Base-by-base conservation (phyloP, 129 eudicot genomes). In the Smallanthus sonchifolius region DNA sequence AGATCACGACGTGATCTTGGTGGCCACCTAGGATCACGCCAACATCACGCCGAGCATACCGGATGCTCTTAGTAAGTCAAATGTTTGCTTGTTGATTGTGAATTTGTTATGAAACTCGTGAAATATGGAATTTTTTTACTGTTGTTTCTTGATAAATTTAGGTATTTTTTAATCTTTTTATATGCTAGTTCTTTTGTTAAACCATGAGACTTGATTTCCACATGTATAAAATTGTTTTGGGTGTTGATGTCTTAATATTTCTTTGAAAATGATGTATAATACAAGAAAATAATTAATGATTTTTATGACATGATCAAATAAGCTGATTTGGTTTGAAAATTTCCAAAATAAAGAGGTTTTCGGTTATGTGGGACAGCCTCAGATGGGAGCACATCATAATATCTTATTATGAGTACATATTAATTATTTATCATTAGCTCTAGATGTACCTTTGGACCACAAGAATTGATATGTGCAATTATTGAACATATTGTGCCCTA, bases 281-380 rank as follows among this genome's bases (percentile, higher is more conserved):
- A 62, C 6, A 17, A 44, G 44, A 39, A 57, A 57, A 64, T 43
- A 6, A 14, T 5, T 34, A 35, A 11, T 14, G 43, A 61, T 35
- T 35, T 62, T 14, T 14, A 15, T 62, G 11, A 13, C 24, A 61
- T 34, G 48, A 37, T 37, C 14, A n/a, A n/a, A 65, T 10, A 37
- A 13, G 3, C 7, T 7, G 10, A 38, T 38, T 38, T 65, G 9
- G 30, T 5, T n/a, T 64, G 5, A 8, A 43, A 43, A 9, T 24
- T 6, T 42, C 43, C 10, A 19, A 30, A 3, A 19, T 52, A 19
- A 52, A 30, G 11, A 52, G 51, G n/a, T 69, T 49, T 9, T 17
- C 10, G 35, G 10, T 49, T 70, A 48, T 66, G 16, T 52, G 65
- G 47, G 75, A 28, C 75, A 37, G n/a, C 65, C 51, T 17, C 19